These are phyloP conservation scores for Epichloe typhina DNA, from an alignment of 2,329 filamentous ascomycete genomes.

Conservation along the genomic window DNA sequence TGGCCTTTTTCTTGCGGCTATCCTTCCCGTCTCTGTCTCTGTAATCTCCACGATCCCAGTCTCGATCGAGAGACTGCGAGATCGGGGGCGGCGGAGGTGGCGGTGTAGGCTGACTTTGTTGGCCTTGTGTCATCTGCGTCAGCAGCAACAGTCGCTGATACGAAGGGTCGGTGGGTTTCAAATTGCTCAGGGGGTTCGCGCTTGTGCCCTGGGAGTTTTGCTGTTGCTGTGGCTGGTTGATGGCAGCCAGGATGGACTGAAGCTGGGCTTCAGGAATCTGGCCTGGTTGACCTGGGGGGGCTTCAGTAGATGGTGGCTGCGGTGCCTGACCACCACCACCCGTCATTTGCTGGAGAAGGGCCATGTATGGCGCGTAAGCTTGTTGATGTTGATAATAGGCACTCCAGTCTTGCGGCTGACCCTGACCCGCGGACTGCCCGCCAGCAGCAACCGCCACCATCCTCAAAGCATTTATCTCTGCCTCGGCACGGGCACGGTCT, in stretches of 20 bases:
- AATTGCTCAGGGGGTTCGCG: conserved; percentile 11
- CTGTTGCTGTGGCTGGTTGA: conserved; percentile 20
- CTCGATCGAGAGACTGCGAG: conserved; percentile 3
- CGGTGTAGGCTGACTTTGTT: conserved; percentile 14
- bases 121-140: conserved; percentile 23
- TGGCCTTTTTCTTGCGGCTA: conserved; percentile 26
- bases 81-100: conserved; percentile 9
- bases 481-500: conserved; percentile 21
- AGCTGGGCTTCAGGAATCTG: conserved; percentile 25
- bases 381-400: conserved; percentile 15
- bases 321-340: conserved; percentile 20
- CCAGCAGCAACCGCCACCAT: conserved; percentile 8
- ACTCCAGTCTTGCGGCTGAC: conserved; percentile 15
- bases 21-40: conserved; percentile 23
- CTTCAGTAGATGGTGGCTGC: conserved; percentile 7
- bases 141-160: conserved; percentile 28
- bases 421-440: conserved; percentile 7
- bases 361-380: conserved; percentile 29
- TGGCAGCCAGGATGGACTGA: conserved; percentile 30
- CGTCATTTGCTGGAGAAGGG: conserved; percentile 27
- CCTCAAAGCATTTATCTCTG: conserved; percentile 18
- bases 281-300: conserved; percentile 10
- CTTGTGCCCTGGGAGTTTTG: conserved; percentile 9
- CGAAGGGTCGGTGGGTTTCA: conserved; percentile 25
- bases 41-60: conserved; percentile 20